These are phyloP conservation scores for Gossypium raimondii DNA, from an alignment of 345 rosid genomes.

Conservation along the genomic window DNA sequence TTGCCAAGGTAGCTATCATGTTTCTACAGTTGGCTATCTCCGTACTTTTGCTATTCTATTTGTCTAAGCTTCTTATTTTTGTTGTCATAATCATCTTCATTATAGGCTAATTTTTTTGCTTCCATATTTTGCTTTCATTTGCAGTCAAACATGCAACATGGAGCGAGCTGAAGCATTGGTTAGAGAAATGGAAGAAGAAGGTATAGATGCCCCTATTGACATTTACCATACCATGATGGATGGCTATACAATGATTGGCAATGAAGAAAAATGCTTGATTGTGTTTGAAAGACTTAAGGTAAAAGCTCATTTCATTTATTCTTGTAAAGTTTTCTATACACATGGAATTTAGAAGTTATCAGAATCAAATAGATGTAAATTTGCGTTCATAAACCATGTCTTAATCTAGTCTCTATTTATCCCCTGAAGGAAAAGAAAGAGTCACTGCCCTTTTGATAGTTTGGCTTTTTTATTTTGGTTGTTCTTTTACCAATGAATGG, in stretches of 20 bases:
- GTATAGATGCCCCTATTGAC: slow-evolving; percentile 86
- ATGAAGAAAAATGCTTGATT: slow-evolving; percentile 78
- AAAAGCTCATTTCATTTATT: slow-evolving; percentile 16
- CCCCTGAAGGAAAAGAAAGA: slow-evolving; percentile 1
- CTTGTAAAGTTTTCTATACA: not conserved
- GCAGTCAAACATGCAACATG: slow-evolving; percentile 78
- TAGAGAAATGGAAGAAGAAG: slow-evolving; percentile 96
- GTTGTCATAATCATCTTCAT: slow-evolving; percentile 8
- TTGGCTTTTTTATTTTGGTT: not conserved
- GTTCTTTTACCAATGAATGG: not conserved
- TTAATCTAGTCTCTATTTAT: not conserved
- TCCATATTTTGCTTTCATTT: slow-evolving; percentile 1
- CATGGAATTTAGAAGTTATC: not conserved
- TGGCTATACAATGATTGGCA: slow-evolving; percentile 77
- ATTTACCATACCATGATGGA: slow-evolving; percentile 98
- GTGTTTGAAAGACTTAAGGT: slow-evolving; percentile 94
- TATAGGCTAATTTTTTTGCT: slow-evolving; percentile 15
- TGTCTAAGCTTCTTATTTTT: not conserved
- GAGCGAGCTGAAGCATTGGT: slow-evolving; percentile 79
- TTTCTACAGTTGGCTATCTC: not conserved
- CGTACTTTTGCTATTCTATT: not conserved
- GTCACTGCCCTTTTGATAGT: not conserved
- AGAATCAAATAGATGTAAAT: not conserved
- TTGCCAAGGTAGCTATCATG: not conserved
- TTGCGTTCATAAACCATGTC: not conserved